Conservation (phyloP, 208 protist genomes). For the Herpetomonas samuelpessoai region DNA sequence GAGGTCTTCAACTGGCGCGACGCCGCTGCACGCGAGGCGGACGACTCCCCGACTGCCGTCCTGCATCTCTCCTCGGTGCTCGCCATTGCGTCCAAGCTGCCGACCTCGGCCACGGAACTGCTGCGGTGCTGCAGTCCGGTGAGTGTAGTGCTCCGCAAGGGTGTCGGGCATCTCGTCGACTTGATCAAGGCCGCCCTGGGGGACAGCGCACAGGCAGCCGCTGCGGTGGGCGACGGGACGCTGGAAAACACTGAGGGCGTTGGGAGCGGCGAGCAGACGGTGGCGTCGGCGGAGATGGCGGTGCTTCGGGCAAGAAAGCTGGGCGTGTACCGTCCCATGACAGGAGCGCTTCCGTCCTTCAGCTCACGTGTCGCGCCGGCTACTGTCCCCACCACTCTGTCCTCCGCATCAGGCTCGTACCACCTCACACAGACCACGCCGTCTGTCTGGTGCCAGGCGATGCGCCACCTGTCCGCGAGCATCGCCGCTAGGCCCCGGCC, state of each 20-base stretch:
- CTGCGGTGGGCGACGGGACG: background rate
- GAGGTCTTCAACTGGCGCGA: constrained; percentile 88
- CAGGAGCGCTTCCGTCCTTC: constrained; percentile 71
- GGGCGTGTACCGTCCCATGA: constrained; percentile 72
- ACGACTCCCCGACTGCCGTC: constrained; percentile 83
- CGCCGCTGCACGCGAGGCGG: constrained; percentile 60
- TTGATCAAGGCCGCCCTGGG: constrained; percentile 47
- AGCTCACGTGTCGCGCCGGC: constrained; percentile 17
- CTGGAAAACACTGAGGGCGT: background rate
- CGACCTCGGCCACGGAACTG: constrained; percentile 62
- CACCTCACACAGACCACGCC: constrained; percentile 19
- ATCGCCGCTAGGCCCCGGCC: constrained; percentile 27
- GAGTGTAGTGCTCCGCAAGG: constrained; percentile 61
- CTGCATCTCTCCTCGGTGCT: constrained; percentile 76
- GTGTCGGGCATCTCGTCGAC: constrained; percentile 59
- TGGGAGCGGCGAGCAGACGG: background rate
- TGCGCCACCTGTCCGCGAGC: constrained; percentile 35
- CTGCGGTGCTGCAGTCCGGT: constrained; percentile 70
- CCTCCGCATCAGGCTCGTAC: constrained; percentile 3
- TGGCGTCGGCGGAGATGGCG: background rate
- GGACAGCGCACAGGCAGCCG: constrained; percentile 4
- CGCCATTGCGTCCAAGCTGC: constrained; percentile 81
- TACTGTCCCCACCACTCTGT: constrained; percentile 12
- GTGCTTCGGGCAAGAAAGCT: constrained; percentile 9
- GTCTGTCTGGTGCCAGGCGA: constrained; percentile 59